Percentiles rank a stretch among this genome's conserved stretches.
Conservation (phyloP, 768 basidiomycete species). For the Podaxis sp. region DNA sequence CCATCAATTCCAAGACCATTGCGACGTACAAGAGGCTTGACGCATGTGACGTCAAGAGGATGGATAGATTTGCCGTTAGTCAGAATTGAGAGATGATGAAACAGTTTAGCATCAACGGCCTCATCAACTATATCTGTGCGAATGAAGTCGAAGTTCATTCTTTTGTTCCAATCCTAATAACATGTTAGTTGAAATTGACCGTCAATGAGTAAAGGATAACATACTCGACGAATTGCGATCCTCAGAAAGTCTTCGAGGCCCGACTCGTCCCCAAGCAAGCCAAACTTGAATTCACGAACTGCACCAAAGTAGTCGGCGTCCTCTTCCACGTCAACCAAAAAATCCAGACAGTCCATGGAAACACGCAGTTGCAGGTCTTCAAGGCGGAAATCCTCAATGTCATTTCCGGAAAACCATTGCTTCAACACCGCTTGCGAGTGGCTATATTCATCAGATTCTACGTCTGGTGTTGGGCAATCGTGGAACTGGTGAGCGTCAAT, state of each 20-base stretch:
- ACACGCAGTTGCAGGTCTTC: too few species aligned
- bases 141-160: not conserved
- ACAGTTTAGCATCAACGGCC: not conserved
- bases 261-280: not conserved
- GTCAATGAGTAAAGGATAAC: not conserved
- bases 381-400: not conserved
- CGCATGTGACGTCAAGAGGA: not conserved
- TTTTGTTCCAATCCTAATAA: not conserved
- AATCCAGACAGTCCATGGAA: too few species aligned
- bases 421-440: not conserved
- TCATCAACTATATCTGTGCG: not conserved
- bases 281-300: not conserved
- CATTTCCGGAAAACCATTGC: not conserved
- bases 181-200: not conserved
- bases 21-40: not conserved
- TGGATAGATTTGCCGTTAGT: conserved; percentile 1
- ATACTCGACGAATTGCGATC: not conserved
- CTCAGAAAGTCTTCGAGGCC: not conserved
- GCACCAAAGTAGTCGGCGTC: not conserved
- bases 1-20: not conserved
- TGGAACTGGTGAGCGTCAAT: not conserved
- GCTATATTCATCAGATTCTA: not conserved
- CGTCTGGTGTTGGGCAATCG: not conserved
- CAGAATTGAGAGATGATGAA: conserved; percentile 1
- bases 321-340: not conserved